These are phyloP conservation scores for Microcera coccophila DNA, from an alignment of 2,329 filamentous ascomycete species.

Conservation along the genomic window DNA sequence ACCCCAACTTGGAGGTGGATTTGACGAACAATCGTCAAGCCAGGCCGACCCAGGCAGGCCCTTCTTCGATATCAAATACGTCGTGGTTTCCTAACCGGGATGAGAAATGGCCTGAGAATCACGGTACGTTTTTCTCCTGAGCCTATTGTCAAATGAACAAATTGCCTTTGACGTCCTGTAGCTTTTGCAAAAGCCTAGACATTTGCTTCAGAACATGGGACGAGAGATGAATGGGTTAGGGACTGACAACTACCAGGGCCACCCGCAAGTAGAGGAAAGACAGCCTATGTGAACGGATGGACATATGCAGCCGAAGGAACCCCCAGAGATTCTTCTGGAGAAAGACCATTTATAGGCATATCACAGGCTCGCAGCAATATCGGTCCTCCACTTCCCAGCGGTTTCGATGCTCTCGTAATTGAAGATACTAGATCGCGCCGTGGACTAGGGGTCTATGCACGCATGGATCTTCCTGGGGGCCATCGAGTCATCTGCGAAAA, in stretches of 20 bases:
- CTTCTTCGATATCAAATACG: no score
- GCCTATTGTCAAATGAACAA: no score
- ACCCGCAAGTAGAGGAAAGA: background rate
- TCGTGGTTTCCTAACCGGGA: background rate
- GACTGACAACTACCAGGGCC: background rate
- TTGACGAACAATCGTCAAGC: no score
- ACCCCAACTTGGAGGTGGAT: no score
- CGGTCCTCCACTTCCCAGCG: slow-evolving; percentile 1
- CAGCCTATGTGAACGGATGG: background rate
- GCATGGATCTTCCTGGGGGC: slow-evolving; percentile 1
- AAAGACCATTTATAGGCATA: background rate
- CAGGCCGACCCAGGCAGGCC: no score
- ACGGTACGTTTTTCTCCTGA: background rate
- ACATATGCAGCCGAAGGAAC: background rate
- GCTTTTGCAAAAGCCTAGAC: background rate
- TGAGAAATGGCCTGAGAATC: background rate
- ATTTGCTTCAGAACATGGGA: no score
- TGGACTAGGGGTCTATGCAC: slow-evolving; percentile 21
- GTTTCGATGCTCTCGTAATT: slow-evolving; percentile 13
- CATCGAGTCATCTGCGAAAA: slow-evolving; percentile 17
- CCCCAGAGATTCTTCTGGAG: background rate
- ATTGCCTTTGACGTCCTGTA: no score
- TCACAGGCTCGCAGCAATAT: background rate
- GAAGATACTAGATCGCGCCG: slow-evolving; percentile 3
- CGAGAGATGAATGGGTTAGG: background rate